Conservation (phyloP, 306 rosid genomes). For the Myrica gale region DNA sequence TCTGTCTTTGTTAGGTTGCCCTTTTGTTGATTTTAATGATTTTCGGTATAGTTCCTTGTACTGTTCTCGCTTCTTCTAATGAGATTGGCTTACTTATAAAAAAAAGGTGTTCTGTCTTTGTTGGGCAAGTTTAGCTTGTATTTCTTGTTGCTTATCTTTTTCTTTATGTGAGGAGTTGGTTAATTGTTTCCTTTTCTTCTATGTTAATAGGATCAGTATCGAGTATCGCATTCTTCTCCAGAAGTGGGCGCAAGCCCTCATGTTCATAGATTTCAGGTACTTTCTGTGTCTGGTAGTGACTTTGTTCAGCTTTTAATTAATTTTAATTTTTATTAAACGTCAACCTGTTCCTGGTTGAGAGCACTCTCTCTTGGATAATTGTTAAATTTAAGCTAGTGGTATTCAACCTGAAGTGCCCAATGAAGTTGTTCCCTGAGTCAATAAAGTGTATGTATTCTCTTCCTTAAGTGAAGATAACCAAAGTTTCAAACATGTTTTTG, state of each 20-base stretch:
- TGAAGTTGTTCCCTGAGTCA: not conserved
- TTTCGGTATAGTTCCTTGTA: too few species aligned
- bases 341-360: not conserved
- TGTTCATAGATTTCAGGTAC: slow-evolving; percentile 78
- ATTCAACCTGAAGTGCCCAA: not conserved
- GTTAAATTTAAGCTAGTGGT: not conserved
- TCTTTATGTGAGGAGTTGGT: slow-evolving; percentile 25
- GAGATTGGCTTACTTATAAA: too few species aligned
- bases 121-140: slow-evolving; percentile 9
- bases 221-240: slow-evolving; percentile 45
- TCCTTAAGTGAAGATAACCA: not conserved
- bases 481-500: not conserved
- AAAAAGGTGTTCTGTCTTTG: slow-evolving; percentile 4
- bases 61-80: too few species aligned
- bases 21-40: too few species aligned
- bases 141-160: not conserved
- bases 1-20: slow-evolving; percentile 8
- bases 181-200: slow-evolving; percentile 15
- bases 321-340: not conserved
- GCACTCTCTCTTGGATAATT: not conserved
- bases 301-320: not conserved
- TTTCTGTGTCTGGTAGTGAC: slow-evolving; percentile 19
- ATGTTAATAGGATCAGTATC: slow-evolving; percentile 60
- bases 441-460: not conserved
- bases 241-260: slow-evolving; percentile 53